These are phyloP conservation scores for Solanum peruvianum DNA, from an alignment of 257 asterid species.

Conservation along the genomic window DNA sequence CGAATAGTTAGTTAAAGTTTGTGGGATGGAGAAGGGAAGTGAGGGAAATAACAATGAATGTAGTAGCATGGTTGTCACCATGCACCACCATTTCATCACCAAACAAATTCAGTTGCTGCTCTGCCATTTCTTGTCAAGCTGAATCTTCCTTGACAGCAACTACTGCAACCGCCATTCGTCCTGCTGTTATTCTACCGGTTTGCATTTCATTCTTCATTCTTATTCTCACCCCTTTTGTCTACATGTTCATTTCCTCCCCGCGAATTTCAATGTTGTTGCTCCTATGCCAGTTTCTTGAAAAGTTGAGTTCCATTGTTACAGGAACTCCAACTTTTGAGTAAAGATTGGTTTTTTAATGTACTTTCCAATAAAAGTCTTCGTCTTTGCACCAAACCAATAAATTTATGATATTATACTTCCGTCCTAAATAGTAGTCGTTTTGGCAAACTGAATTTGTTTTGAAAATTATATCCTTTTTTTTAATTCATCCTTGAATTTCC, in stretches of 20 bases:
- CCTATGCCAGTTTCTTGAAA: not conserved
- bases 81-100: constrained; percentile 5
- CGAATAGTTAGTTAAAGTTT: not conserved
- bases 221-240: not conserved
- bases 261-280: not conserved
- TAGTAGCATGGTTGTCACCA: constrained; percentile 28
- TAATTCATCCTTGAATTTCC: not conserved
- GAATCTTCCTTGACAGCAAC: not conserved
- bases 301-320: not conserved
- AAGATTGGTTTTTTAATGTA: not conserved
- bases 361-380: not conserved
- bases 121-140: constrained; percentile 29
- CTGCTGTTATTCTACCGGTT: constrained; percentile 91
- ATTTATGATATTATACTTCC: not conserved
- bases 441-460: not conserved
- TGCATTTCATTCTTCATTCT: constrained; percentile 1
- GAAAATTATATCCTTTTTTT: no score
- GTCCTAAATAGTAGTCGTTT: not conserved
- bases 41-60: constrained; percentile 39
- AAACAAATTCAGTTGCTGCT: constrained; percentile 23
- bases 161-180: constrained; percentile 40
- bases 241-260: not conserved
- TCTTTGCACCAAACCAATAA: not conserved
- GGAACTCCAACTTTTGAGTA: not conserved
- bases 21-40: not conserved